Percentiles rank a stretch among this genome's conserved stretches.
These are phyloP conservation scores for Leishmania aethiopica DNA, from an alignment of 208 protist species.

Conservation along the genomic window DNA sequence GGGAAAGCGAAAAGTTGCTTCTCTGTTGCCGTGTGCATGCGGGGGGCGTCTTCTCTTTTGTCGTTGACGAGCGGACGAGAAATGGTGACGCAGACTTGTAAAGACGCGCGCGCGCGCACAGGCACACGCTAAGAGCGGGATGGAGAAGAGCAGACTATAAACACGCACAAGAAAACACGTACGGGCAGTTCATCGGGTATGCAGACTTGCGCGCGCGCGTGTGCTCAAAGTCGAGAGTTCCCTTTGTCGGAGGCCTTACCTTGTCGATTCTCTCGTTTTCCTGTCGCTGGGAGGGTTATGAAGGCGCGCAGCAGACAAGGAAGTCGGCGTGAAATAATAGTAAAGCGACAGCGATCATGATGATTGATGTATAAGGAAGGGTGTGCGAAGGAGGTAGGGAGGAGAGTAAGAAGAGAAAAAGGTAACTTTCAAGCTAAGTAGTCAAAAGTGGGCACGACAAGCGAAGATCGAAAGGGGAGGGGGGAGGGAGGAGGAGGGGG, in stretches of 20 bases:
- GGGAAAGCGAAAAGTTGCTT: neutral
- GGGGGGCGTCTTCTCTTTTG: neutral
- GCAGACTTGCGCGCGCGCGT: neutral
- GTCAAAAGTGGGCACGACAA: neutral
- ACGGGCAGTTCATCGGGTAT: neutral
- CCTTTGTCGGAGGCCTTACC: neutral
- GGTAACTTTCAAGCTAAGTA: conserved; percentile 19
- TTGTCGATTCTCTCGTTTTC: neutral
- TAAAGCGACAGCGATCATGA: neutral
- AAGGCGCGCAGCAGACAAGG: conserved; percentile 10
- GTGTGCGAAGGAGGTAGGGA: neutral
- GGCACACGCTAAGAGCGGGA: neutral
- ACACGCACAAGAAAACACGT: neutral
- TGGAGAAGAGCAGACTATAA: neutral
- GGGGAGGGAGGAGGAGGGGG: neutral
- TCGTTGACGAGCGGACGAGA: neutral
- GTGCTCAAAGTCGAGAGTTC: neutral
- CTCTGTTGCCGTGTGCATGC: neutral
- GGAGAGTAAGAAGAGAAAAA: conserved; percentile 4
- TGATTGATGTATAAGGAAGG: conserved; percentile 7
- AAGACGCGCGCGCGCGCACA: neutral
- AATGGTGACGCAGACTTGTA: neutral
- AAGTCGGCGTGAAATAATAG: neutral
- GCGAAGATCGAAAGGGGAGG: neutral
- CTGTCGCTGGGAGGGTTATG: conserved; percentile 16